phyloP scores from a whole-genome alignment of 768 basidiomycete species.

The Boletus rufocinnamomeus region DNA sequence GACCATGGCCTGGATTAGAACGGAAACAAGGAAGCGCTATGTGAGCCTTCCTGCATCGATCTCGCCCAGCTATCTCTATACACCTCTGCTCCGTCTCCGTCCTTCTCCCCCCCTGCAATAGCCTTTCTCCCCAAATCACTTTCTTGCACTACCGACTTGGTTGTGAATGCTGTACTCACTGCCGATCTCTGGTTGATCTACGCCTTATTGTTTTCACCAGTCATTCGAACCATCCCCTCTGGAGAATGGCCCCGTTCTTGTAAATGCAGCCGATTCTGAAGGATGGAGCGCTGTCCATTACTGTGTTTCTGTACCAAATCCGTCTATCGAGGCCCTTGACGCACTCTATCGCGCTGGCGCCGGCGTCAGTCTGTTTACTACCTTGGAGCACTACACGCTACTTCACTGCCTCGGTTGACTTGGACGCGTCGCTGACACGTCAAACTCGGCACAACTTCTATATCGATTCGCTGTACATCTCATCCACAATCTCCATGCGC shows the following conservation, averaged over 20 bases:
- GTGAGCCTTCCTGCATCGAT: conserved; percentile 24
- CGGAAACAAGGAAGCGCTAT: conserved; percentile 35
- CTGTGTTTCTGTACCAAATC: conserved; percentile 55
- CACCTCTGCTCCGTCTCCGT: conserved; percentile 23
- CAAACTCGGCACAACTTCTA: conserved; percentile 42
- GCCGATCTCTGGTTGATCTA: conserved; percentile 53
- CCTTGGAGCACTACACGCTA: conserved; percentile 61
- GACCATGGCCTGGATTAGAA: conserved; percentile 22
- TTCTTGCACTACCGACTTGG: conserved; percentile 46
- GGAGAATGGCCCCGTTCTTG: conserved; percentile 47
- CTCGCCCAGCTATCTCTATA: conserved; percentile 30
- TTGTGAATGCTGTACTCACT: conserved; percentile 56
- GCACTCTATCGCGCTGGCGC: conserved; percentile 76
- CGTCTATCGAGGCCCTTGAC: conserved; percentile 65
- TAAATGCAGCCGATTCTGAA: conserved; percentile 65
- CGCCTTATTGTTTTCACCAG: conserved; percentile 55
- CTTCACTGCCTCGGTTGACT: conserved; percentile 64
- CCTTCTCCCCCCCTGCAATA: conserved; percentile 29
- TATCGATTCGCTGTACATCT: conserved; percentile 67
- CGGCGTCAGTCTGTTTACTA: conserved; percentile 70
- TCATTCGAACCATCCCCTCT: conserved; percentile 45
- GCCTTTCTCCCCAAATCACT: conserved; percentile 44
- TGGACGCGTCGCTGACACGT: conserved; percentile 35
- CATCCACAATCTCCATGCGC: conserved; percentile 67
- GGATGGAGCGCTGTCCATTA: conserved; percentile 79